Evolutionary conservation across 2,329 filamentous ascomycete genomes (phyloP).

Genomic region (Cladobotryum protrusum): DNA sequence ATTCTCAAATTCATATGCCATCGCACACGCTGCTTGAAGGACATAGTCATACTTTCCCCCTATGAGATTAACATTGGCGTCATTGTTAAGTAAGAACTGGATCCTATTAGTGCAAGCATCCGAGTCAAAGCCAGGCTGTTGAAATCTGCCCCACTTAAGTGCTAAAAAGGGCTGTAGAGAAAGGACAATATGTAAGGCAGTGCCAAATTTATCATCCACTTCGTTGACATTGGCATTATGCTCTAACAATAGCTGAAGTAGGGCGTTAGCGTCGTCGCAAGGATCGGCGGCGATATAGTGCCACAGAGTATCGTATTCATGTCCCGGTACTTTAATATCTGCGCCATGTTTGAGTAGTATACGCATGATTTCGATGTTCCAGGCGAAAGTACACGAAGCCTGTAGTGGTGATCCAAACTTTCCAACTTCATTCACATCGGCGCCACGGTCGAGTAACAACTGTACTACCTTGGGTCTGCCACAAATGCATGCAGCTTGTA

Average conservation of each 20-base stretch:
- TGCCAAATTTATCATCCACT: background rate
- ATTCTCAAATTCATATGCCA: too few species aligned
- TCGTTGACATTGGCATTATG: background rate
- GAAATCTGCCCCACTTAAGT: too few species aligned
- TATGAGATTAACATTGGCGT: background rate
- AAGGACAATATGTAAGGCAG: background rate
- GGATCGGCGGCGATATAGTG: background rate
- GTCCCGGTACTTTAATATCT: background rate
- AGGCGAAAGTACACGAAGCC: background rate
- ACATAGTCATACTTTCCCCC: too few species aligned
- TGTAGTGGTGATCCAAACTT: conserved; percentile 2
- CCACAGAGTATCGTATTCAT: background rate
- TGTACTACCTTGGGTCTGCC: background rate
- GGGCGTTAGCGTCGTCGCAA: background rate
- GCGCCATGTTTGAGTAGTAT: background rate
- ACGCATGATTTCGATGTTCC: background rate
- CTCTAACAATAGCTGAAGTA: background rate
- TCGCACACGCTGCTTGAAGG: too few species aligned
- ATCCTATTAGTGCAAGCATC: background rate
- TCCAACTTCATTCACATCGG: conserved; percentile 1
- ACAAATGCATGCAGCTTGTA: background rate
- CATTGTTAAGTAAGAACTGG: conserved; percentile 2
- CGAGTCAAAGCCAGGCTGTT: too few species aligned
- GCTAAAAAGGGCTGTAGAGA: too few species aligned
- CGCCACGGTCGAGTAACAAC: background rate